These are phyloP conservation scores for Cladosporium sp. DNA, from an alignment of 2,329 filamentous ascomycete species.

Conservation along the genomic window DNA sequence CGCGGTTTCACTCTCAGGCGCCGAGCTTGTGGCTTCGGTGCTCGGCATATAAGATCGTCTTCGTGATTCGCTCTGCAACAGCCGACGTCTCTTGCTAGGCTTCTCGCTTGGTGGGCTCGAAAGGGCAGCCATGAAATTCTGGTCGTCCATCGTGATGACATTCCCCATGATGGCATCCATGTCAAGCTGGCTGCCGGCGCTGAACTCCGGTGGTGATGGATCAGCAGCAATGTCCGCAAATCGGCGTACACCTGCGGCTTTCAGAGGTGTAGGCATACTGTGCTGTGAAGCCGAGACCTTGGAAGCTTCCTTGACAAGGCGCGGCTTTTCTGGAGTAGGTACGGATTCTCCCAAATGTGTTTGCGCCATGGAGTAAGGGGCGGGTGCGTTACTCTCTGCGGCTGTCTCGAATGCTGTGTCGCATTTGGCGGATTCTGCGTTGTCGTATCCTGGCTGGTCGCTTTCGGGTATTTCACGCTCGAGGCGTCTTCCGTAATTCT, in stretches of 20 bases:
- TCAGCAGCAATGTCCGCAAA: constrained; percentile 28
- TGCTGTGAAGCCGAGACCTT: constrained; percentile 21
- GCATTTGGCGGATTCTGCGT: constrained; percentile 6
- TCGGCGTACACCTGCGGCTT: constrained; percentile 24
- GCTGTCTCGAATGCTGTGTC: constrained; percentile 1
- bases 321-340: constrained; percentile 19
- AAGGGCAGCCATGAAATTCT: constrained; percentile 25
- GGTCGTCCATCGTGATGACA: constrained; percentile 34
- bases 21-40: background rate
- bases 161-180: constrained; percentile 26
- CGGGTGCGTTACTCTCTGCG: constrained; percentile 14
- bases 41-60: constrained; percentile 2
- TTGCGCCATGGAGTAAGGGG: constrained; percentile 32
- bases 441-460: constrained; percentile 16
- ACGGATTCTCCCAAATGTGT: constrained; percentile 31
- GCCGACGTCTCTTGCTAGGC: constrained; percentile 18
- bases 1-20: background rate
- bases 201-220: constrained; percentile 19
- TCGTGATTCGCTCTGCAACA: constrained; percentile 1
- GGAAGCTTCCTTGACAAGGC: constrained; percentile 15
- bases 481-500: background rate
- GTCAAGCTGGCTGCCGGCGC: constrained; percentile 26
- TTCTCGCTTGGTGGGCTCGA: constrained; percentile 17
- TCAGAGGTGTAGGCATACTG: constrained; percentile 28
- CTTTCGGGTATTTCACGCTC: constrained; percentile 26